Base-by-base conservation (phyloP, 2,329 filamentous ascomycete species). In the Cercospora janseana region DNA sequence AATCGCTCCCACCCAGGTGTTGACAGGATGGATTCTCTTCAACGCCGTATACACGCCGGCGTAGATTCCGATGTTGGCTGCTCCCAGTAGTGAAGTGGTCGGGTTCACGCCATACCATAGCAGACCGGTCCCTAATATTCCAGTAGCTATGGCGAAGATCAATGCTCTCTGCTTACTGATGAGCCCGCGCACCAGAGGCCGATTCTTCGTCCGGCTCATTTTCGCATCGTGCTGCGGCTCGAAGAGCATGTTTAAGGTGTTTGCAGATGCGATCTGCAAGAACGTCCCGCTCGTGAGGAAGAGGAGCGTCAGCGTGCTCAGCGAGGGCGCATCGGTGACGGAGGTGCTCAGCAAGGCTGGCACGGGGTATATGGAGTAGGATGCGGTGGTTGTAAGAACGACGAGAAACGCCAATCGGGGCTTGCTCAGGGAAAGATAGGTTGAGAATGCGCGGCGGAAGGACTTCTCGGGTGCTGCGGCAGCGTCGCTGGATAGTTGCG, bases 161-260 rank as follows among this genome's bases (percentile, higher is more conserved):
- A 88, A 72, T 3, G 93, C 93, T 13, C 79, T 81, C 21, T 83
- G 80, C 4, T 78, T 77, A 27, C 82, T 84, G 31, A 98, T 76
- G 1, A 98, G 80, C 6, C 83, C 82, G 40, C 93, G 81, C 3
- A 96, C 93, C 0, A 98, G 76, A 0, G 93, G 93, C 4, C 93
- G 75, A 61, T 96, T 96, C 21, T 88, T 81, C 2, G 93, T 98
- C n/a, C 93, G 83, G 27, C 81, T 84, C 93, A 98, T 98, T 63
- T 87, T 83, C 37, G 90, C 88, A 69, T 98, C 93, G 65, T 91
- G 91, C 52, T 84, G 78, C 7, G 85, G 87, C 71, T 98, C 93
- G 71, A 96, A 90, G 51, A 96, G 82, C 93, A 98, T 98, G 71
- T 98, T 98, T 59, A 97, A 77, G 1, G 93, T 82, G 68, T 98